These are phyloP conservation scores for Pseudocercospora macadamiae DNA, from an alignment of 2,329 filamentous ascomycete species.

Conservation along the genomic window DNA sequence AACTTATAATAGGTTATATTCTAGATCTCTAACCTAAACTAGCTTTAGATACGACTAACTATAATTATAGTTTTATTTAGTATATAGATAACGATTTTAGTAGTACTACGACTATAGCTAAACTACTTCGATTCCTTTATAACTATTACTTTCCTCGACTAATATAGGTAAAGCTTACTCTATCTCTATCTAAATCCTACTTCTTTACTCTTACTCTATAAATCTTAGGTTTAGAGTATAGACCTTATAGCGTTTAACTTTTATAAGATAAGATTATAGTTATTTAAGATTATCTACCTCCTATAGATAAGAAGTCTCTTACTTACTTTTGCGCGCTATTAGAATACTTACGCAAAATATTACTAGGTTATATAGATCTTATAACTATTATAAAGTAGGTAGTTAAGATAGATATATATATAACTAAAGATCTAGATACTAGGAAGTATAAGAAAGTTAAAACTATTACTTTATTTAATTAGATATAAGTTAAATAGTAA, in stretches of 20 bases:
- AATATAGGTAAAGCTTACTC: neutral
- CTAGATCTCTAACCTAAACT: neutral
- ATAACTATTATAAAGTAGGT: neutral
- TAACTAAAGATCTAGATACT: neutral
- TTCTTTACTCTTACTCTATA: neutral
- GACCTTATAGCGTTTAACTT: neutral
- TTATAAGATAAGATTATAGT: neutral
- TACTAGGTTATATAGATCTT: neutral
- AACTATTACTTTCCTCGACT: neutral
- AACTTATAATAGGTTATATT: neutral
- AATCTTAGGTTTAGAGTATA: neutral
- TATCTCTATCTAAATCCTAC: neutral
- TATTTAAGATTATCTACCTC: neutral
- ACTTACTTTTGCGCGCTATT: neutral
- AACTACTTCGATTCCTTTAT: neutral
- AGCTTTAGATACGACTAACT: neutral
- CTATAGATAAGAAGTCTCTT: neutral
- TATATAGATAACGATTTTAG: neutral
- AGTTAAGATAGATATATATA: neutral
- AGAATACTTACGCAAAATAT: neutral
- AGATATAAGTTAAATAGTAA: neutral
- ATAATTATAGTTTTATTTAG: neutral
- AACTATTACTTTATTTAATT: neutral
- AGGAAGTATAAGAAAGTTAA: neutral
- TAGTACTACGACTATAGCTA: neutral